phyloP scores from a whole-genome alignment of 768 basidiomycete species.

The Roridomyces roridus region DNA sequence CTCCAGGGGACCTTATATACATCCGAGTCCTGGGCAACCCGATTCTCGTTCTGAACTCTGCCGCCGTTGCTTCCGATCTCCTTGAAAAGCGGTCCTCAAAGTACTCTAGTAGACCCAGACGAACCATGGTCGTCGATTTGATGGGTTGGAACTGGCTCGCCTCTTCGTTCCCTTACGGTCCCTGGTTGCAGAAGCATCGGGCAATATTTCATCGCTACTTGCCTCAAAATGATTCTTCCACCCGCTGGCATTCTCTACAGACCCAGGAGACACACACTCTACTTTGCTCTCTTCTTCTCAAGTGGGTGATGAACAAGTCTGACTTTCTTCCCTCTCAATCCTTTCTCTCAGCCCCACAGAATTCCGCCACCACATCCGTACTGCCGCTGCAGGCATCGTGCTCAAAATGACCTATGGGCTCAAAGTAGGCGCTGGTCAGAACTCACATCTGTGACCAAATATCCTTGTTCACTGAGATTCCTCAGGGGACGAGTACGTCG shows the following conservation, averaged over 20 bases:
- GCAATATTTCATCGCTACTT: conserved; percentile 37
- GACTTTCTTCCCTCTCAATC: too few relatives aligned
- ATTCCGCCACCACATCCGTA: conserved; percentile 43
- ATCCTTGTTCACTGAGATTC: neutral
- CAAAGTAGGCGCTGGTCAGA: conserved; percentile 35
- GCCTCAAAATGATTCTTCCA: conserved; percentile 16
- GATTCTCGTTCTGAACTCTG: conserved; percentile 52
- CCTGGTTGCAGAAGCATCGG: conserved; percentile 42
- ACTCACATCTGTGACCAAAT: neutral
- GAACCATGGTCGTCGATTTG: conserved; percentile 52
- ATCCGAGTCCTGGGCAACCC: conserved; percentile 51
- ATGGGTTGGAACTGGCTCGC: conserved; percentile 57
- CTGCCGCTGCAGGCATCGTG: conserved; percentile 44
- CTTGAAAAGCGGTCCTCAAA: conserved; percentile 50
- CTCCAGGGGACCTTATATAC: conserved; percentile 53
- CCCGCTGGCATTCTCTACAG: conserved; percentile 25
- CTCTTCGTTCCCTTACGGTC: conserved; percentile 43
- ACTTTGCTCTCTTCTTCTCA: conserved; percentile 45
- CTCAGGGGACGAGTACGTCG: conserved; percentile 44
- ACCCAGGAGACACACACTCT: conserved; percentile 43
- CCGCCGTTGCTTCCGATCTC: conserved; percentile 46
- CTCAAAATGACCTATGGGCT: conserved; percentile 49
- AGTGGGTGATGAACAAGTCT: too few relatives aligned
- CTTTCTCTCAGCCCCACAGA: conserved; percentile 40
- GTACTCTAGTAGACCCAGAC: conserved; percentile 50